Evolutionary conservation across 2,329 filamentous ascomycete genomes (phyloP), one percentile per base, ranked within the genome.

Genomic region (Stachybotrys echinatus): DNA sequence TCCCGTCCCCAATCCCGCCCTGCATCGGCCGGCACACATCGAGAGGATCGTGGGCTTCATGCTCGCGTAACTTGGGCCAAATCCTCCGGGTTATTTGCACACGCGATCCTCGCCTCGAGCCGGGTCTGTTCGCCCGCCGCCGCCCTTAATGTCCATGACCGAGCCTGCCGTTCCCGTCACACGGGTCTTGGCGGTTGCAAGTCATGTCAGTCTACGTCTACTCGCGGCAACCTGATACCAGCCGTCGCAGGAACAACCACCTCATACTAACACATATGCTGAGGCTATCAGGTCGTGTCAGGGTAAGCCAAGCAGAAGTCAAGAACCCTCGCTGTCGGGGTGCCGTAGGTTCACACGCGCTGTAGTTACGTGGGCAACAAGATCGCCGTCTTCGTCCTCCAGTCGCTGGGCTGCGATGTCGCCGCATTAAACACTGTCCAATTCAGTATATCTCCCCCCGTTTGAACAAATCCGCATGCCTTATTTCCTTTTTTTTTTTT

Each of bases 341-440:
- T 49, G 44, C 42, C 54, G 23, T 57, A 8, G 19, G 42, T 20
- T 44, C 6, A 51, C 39, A n/a, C 14, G 42, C 14, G 14, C 31
- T 55, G n/a, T 67, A 96, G 94, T 66, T 92, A 96, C 79, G 94
- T 99, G 58, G 94, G 94, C 47, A 99, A 99, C 68, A 96, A 92
- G 62, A 96, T 99, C 77, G 92, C 92, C 40, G 91, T 91, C 1
- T 95, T 96, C 64, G 89, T 92, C 57, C 87, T 99, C 79, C 92
- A 99, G 69, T 87, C 88, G 1, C 74, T 99, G 47, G 94, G 94
- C 45, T 96, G 91, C 64, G 92, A 99, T 62, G 92, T 96, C 6
- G 88, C 91, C 8, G 89, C 91, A 3, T 79, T 99, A 61, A 96
- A 99, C 67, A 99, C 94, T 0, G 94, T 99, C 6, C 88, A 99